phyloP scores from a whole-genome alignment of 2,329 filamentous ascomycete species.

The Dothistroma septosporum region DNA sequence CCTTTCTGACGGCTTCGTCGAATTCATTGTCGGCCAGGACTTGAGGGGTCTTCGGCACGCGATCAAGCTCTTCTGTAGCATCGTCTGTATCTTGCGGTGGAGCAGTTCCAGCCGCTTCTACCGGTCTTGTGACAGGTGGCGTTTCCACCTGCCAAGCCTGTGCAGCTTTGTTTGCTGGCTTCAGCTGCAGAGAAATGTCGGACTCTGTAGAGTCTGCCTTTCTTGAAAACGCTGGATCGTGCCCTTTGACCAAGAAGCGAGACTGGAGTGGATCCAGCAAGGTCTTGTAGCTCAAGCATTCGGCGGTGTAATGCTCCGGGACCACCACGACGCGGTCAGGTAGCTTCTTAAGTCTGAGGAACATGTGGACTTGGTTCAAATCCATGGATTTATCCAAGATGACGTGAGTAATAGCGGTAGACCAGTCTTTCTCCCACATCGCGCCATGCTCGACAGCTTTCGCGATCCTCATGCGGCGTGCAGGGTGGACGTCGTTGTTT shows the following conservation, averaged over 20 bases:
- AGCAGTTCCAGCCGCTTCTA: conserved; percentile 21
- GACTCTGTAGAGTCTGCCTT: conserved; percentile 19
- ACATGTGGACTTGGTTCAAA: conserved; percentile 59
- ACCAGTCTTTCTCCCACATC: conserved; percentile 59
- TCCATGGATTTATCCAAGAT: conserved; percentile 68
- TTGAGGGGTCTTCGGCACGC: conserved; percentile 11
- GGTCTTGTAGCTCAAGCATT: conserved; percentile 40
- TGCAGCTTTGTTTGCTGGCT: conserved; percentile 43
- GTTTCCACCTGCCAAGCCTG: conserved; percentile 39
- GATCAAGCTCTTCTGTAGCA: conserved; percentile 3
- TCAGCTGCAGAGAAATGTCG: conserved; percentile 47
- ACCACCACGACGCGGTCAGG: conserved; percentile 51
- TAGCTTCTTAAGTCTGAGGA: conserved; percentile 48
- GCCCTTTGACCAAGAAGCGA: conserved; percentile 53
- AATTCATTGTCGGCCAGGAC: conserved; percentile 50
- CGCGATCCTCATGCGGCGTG: conserved; percentile 66
- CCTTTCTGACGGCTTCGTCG: conserved; percentile 60
- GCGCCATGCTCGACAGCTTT: conserved; percentile 74
- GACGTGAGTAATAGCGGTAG: conserved; percentile 64
- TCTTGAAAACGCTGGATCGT: conserved; percentile 2
- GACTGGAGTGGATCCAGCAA: conserved; percentile 52
- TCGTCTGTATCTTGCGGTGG: background rate
- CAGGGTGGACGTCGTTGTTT: conserved; percentile 66
- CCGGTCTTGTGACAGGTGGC: conserved; percentile 34
- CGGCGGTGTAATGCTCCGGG: conserved; percentile 42